A percentile compares a stretch with the other conserved stretches of the same genome.
phyloP scores from a whole-genome alignment of 345 rosid species.

The Luvunga scandens region DNA sequence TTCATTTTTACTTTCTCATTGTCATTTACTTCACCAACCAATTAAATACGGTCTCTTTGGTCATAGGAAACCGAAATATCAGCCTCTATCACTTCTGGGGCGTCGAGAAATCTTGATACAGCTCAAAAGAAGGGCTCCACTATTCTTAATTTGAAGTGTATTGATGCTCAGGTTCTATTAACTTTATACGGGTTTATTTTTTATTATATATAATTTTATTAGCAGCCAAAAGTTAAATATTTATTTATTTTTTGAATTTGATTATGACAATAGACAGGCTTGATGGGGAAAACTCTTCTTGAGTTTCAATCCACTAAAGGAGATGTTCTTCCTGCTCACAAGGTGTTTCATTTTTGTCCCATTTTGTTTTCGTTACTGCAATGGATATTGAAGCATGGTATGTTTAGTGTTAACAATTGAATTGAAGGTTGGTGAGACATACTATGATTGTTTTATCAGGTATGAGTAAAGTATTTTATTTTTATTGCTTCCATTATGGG shows the following conservation, averaged over 20 bases:
- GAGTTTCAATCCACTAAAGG: constrained; percentile 91
- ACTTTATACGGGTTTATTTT: background rate
- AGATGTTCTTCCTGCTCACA: constrained; percentile 96
- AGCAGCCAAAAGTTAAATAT: background rate
- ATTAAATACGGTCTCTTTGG: background rate
- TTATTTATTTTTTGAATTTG: background rate
- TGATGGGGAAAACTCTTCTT: constrained; percentile 87
- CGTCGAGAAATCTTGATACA: constrained; percentile 40
- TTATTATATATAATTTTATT: background rate
- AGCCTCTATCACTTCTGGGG: constrained; percentile 50
- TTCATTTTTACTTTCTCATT: background rate
- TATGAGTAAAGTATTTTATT: background rate
- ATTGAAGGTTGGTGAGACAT: background rate
- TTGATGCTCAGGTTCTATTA: constrained; percentile 49
- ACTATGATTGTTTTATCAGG: background rate
- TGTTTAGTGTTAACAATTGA: background rate
- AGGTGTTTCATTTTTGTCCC: constrained; percentile 30
- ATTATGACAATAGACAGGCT: constrained; percentile 13
- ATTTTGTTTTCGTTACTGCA: background rate
- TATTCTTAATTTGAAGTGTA: constrained; percentile 52
- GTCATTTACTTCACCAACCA: background rate
- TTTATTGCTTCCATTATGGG: background rate
- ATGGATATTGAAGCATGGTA: background rate
- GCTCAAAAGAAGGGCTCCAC: constrained; percentile 53
- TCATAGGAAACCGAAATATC: constrained; percentile 57